A percentile compares a stretch with the other conserved stretches of the same genome.
phyloP scores from a whole-genome alignment of 257 asterid species.

The Scutellaria barbata region DNA sequence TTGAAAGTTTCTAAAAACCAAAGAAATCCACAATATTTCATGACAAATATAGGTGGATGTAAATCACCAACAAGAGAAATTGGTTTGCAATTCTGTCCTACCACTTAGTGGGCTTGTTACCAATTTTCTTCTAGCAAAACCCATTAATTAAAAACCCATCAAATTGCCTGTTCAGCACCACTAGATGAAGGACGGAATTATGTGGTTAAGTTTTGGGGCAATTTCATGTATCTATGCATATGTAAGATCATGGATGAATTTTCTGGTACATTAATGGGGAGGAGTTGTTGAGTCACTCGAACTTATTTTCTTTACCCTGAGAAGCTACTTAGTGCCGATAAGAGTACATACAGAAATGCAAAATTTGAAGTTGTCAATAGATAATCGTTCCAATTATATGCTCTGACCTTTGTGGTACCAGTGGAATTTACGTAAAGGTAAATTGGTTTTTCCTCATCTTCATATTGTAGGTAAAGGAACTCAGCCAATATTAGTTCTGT shows the following conservation, averaged over 20 bases:
- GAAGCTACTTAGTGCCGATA: conserved; percentile 26
- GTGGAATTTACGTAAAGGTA: conserved; percentile 92
- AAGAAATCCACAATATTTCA: background rate
- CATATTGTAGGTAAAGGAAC: conserved; percentile 86
- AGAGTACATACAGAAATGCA: conserved; percentile 4
- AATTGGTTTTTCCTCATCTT: conserved; percentile 82
- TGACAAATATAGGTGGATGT: background rate
- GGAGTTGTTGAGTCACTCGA: background rate
- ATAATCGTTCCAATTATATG: conserved; percentile 21
- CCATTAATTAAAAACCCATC: conserved; percentile 7
- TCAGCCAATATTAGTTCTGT: conserved; percentile 91
- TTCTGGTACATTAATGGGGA: background rate
- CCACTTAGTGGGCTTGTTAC: background rate
- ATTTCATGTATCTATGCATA: conserved; percentile 17
- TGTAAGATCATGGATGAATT: background rate
- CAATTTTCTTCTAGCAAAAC: conserved; percentile 11
- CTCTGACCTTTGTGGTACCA: conserved; percentile 89
- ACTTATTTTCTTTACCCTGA: background rate
- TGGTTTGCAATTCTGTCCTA: background rate
- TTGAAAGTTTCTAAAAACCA: background rate
- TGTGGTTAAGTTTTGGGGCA: conserved; percentile 1
- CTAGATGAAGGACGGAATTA: background rate
- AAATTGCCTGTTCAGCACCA: conserved; percentile 3
- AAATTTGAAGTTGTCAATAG: background rate
- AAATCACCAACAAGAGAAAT: conserved; percentile 10